phyloP scores from a whole-genome alignment of 2,329 filamentous ascomycete species.

The Aspergillus sergii region DNA sequence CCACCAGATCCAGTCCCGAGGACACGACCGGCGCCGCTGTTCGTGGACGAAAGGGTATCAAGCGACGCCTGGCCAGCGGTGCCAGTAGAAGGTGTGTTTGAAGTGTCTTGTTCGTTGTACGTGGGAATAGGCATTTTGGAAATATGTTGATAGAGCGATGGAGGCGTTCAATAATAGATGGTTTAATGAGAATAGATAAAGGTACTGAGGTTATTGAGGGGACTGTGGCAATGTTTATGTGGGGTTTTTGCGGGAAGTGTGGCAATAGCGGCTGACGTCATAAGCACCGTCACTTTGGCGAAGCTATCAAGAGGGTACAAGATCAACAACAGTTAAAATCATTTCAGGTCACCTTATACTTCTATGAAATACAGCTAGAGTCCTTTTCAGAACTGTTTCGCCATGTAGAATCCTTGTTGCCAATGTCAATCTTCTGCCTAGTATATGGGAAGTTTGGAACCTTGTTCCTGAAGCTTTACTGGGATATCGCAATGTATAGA shows the following conservation, averaged over 20 bases:
- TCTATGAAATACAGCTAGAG: too few species aligned
- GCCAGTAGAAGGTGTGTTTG: conserved; percentile 8
- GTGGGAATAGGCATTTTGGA: conserved; percentile 19
- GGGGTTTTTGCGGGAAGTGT: background rate
- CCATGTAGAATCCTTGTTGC: too few species aligned
- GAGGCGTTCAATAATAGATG: background rate
- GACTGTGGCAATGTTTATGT: background rate
- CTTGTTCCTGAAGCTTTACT: too few species aligned
- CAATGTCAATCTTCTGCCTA: too few species aligned
- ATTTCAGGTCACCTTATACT: too few species aligned
- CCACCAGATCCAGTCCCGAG: conserved; percentile 20
- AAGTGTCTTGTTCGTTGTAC: conserved; percentile 5
- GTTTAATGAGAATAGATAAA: background rate
- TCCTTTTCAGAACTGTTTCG: too few species aligned
- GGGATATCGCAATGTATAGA: too few species aligned
- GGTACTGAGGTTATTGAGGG: background rate
- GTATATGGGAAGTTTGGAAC: too few species aligned
- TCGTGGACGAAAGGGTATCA: conserved; percentile 15
- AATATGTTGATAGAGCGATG: background rate
- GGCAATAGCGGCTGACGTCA: background rate
- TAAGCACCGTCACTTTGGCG: too few species aligned
- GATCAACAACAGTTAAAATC: too few species aligned
- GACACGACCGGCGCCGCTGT: conserved; percentile 16
- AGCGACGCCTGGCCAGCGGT: conserved; percentile 23
- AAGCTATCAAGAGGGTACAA: too few species aligned